Evolutionary conservation across 495 filamentous ascomycete species (phyloP), one percentile per base, ranked within the genome.

Genomic region (Neurospora sp.): DNA sequence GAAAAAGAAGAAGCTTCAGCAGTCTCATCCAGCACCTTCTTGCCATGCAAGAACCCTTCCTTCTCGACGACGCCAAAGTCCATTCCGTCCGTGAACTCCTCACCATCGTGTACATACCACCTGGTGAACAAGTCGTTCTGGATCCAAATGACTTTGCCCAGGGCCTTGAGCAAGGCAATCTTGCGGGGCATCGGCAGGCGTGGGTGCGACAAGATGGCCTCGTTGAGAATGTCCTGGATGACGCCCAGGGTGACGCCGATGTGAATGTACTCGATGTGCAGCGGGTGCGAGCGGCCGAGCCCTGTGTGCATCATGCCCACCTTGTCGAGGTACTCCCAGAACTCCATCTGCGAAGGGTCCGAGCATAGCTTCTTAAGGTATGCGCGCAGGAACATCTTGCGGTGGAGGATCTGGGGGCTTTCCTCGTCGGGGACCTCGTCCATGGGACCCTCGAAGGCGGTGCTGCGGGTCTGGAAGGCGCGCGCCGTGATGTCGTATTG

Each of bases 81-180:
- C 70, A 86, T 86, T 42, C 90, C 89, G 3, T 88, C 88, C 35
- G 83, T 87, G 74, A 83, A 92, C 78, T 93, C 90, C 40, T 92
- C 91, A 42, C 90, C 90, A 73, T 94, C 90, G 35, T 86, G 83
- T 5, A 91, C 86, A 73, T 92, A 91, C 87, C 89, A 92, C 80
- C 89, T 90, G 9, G 91, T 89, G 75, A 94, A 92, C 22, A 94
- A 82, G 78, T 94, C 92, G 75, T 92, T 92, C 80, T 93, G 91
- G 76, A 92, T 91, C 90, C 90, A 92, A 61, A 87, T 83, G 37
- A 87, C 83, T 76, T 87, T 87, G 68, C 83, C 83, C 40, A 87
- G 73, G 74, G 91, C 92, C 73, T 89, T 91, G 40, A 92, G 82
- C 20, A 93, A 83, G 4, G 88, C 89, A 3, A 89, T 87, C 81